phyloP scores from a whole-genome alignment of 768 basidiomycete genomes.

The Hemileccinum rubropunctum region DNA sequence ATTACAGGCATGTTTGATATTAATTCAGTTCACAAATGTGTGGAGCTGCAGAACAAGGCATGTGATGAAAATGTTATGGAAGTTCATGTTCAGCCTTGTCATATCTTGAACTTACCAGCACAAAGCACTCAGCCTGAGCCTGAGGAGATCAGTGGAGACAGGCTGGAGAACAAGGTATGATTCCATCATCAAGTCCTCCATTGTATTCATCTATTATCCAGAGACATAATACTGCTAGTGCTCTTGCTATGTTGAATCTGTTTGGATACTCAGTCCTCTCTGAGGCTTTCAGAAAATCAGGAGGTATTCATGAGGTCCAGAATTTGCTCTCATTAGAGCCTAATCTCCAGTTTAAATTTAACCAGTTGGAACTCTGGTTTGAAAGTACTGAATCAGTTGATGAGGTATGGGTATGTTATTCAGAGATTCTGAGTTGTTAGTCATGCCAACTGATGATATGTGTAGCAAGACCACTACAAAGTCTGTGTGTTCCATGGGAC shows the following conservation, averaged over 20 bases:
- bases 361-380: background rate
- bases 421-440: no score
- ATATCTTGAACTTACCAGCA: background rate
- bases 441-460: no score
- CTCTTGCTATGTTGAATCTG: background rate
- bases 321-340: background rate
- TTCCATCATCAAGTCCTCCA: no score
- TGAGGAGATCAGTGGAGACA: background rate
- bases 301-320: background rate
- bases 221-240: background rate
- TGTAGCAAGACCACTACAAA: background rate
- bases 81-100: background rate
- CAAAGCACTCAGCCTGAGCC: background rate
- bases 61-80: no score
- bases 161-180: background rate
- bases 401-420: no score
- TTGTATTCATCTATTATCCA: background rate
- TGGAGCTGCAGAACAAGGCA: no score
- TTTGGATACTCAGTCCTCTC: background rate
- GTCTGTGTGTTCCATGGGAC: background rate
- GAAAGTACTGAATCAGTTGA: no score
- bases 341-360: accelerated
- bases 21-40: no score
- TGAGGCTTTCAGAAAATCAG: background rate
- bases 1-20: no score